Evolutionary conservation across 768 basidiomycete genomes (phyloP), one percentile per base, ranked within the genome.

Genomic region (Mycena olivaceomarginata): DNA sequence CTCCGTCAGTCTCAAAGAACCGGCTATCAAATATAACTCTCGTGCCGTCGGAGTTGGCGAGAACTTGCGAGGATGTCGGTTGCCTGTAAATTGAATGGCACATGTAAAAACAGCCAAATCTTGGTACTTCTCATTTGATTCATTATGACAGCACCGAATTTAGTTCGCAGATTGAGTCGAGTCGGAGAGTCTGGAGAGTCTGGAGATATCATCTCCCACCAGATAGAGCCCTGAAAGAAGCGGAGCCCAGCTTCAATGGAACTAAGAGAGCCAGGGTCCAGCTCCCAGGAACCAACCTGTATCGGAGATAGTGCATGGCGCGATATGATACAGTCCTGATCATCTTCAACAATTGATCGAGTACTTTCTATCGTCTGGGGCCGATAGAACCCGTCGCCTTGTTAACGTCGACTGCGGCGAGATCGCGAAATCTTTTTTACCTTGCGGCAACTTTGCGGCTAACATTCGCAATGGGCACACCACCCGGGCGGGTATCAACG

Each of bases 21-120:
- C 62, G 51, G 70, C 51, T 40, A 64, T 72, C 70, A 72, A 53
- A 70, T 39, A 70, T 15, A 22, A 60, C 20, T 43, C 57, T 46
- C 43, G 39, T 51, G 67, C 56, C 41, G 40, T 69, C 41, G 25
- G 69, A 70, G 41, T 57, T 57, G 39, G 41, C 62, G 41, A 41
- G 13, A 48, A 48, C 43, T 12, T 48, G 31, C 31, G 31, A 31
- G 31, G 31, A 31, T 15, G 15, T 45, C 62, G 31, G 60, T 40
- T 63, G 20, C 10, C 48, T 25, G n/a, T 31, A 25, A 40, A 62
- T 48, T 37, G n/a, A 46, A 48, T 51, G 41, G 41, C 45, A 43
- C 45, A 6, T 15, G 13, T 22, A 31, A 39, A 62, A 70, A 70
- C 48, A 37, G 70, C 59, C 60, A 70, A 37, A 70, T 62, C 41